Percentiles rank a stretch among this genome's conserved stretches.
These are phyloP conservation scores for Acrasis kona DNA, from an alignment of 78 protist genomes.

Conservation along the genomic window DNA sequence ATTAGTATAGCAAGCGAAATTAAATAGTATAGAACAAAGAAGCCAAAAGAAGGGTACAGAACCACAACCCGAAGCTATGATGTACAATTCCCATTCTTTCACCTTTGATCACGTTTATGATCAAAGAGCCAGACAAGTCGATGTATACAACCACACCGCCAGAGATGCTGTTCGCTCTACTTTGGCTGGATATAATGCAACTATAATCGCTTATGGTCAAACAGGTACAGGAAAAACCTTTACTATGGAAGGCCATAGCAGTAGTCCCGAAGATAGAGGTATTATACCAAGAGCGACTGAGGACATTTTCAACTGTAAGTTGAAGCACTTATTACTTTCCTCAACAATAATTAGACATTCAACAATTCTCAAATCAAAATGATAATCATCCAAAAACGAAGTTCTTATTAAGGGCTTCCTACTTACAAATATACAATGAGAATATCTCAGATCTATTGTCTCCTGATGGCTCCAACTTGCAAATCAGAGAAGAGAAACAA, in stretches of 20 bases:
- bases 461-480: slow-evolving; percentile 29
- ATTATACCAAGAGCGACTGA: slow-evolving; percentile 70
- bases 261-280: slow-evolving; percentile 43
- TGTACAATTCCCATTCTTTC: neutral
- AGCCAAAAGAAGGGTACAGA: too few relatives aligned
- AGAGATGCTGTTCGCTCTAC: slow-evolving; percentile 26
- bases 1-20: too few relatives aligned
- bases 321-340: neutral
- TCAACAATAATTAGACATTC: too few relatives aligned
- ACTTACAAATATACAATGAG: slow-evolving; percentile 40
- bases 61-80: too few relatives aligned
- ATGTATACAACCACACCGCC: slow-evolving; percentile 10
- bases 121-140: neutral
- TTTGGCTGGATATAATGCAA: slow-evolving; percentile 33
- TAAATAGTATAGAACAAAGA: too few relatives aligned
- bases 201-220: slow-evolving; percentile 46
- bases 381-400: too few relatives aligned
- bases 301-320: slow-evolving; percentile 40
- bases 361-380: neutral
- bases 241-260: slow-evolving; percentile 48
- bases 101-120: slow-evolving; percentile 16
- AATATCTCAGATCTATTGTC: slow-evolving; percentile 54
- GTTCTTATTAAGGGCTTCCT: slow-evolving; percentile 23
- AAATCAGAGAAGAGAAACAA: slow-evolving; percentile 33
- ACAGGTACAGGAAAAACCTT: slow-evolving; percentile 56